These are phyloP conservation scores for Poronia punctata DNA, from an alignment of 495 filamentous ascomycete species.

Conservation along the genomic window DNA sequence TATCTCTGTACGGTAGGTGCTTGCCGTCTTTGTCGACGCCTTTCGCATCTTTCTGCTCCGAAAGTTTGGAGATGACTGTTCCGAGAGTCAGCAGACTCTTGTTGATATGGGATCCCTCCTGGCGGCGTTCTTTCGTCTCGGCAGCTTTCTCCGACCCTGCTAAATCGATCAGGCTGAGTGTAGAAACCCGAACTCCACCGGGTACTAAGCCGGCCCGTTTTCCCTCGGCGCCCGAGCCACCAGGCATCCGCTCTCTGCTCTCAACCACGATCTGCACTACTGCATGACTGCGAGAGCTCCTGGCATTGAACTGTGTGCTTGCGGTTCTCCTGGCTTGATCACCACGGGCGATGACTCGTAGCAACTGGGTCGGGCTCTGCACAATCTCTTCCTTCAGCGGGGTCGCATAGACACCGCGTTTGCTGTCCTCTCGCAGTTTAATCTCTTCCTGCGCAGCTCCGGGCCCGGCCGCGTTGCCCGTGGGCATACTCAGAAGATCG, in stretches of 20 bases:
- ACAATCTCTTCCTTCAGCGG: constrained; percentile 98
- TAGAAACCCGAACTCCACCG: constrained; percentile 92
- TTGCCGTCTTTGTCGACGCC: constrained; percentile 70
- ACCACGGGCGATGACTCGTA: constrained; percentile 90
- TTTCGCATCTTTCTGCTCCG: constrained; percentile 70
- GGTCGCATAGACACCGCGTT: constrained; percentile 91
- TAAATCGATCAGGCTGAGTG: constrained; percentile 89
- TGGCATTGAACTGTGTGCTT: constrained; percentile 92
- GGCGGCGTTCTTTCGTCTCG: constrained; percentile 87
- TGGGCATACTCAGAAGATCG: constrained; percentile 75
- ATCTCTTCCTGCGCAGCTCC: constrained; percentile 70
- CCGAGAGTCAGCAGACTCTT: constrained; percentile 92
- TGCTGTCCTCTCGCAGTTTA: constrained; percentile 91
- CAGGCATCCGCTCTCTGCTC: constrained; percentile 76
- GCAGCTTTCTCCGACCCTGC: constrained; percentile 94
- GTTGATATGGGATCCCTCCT: constrained; percentile 97
- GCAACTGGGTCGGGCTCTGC: constrained; percentile 89
- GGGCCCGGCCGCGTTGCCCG: constrained; percentile 35
- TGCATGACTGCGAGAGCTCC: constrained; percentile 94
- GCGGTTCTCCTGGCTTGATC: constrained; percentile 83
- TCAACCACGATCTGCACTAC: constrained; percentile 99
- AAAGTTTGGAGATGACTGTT: constrained; percentile 84
- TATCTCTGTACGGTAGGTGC: constrained; percentile 93
- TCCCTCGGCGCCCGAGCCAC: constrained; percentile 44
- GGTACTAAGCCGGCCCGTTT: constrained; percentile 74